Conservation (phyloP, 768 basidiomycete species). For the Boletus sp. region DNA sequence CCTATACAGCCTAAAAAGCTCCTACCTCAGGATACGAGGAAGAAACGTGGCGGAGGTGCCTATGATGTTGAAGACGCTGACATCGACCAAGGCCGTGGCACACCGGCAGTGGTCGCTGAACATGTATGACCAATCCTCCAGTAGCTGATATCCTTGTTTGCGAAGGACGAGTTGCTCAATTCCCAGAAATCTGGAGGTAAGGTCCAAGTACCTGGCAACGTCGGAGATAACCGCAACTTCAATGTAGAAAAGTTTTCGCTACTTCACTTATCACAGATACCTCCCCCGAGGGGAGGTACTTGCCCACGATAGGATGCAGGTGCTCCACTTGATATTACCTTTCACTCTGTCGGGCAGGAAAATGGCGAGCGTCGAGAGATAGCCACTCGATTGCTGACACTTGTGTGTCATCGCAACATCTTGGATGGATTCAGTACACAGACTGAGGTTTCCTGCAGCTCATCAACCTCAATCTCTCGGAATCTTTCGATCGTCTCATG, state of each 20-base stretch:
- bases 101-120: slow-evolving; percentile 45
- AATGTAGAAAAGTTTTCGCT: slow-evolving; percentile 44
- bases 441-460: slow-evolving; percentile 30
- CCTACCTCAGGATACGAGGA: slow-evolving; percentile 15
- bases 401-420: slow-evolving; percentile 22
- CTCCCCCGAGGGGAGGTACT: slow-evolving; percentile 46
- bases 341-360: slow-evolving; percentile 36
- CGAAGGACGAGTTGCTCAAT: slow-evolving; percentile 54
- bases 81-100: slow-evolving; percentile 17
- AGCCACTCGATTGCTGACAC: slow-evolving; percentile 35
- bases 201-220: not conserved
- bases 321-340: slow-evolving; percentile 47
- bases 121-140: slow-evolving; percentile 72
- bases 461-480: slow-evolving; percentile 40
- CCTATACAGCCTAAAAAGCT: slow-evolving; percentile 41
- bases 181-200: slow-evolving; percentile 32
- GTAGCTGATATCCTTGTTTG: slow-evolving; percentile 66
- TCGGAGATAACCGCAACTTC: slow-evolving; percentile 9
- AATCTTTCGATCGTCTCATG: slow-evolving; percentile 36
- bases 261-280: slow-evolving; percentile 58
- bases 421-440: not conserved
- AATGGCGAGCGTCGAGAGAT: slow-evolving; percentile 30
- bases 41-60: slow-evolving; percentile 34
- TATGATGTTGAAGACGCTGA: slow-evolving; percentile 27
- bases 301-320: slow-evolving; percentile 56